Base-by-base conservation (phyloP, 192 early-diverging fungal species). In the Coemansia sp. region DNA sequence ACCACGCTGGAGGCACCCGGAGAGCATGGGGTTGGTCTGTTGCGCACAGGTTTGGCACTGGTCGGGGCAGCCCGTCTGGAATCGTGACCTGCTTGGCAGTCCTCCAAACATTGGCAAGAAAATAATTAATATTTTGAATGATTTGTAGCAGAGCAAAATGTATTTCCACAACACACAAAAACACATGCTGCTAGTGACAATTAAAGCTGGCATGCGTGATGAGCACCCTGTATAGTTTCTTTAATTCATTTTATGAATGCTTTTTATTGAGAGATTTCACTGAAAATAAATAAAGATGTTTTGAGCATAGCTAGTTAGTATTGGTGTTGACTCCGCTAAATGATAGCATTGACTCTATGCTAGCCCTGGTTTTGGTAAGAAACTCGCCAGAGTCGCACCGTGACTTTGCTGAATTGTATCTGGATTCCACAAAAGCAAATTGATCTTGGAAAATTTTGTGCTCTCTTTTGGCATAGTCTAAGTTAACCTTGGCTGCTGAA, bases 201-300 rank as follows among this genome's bases (percentile, higher is more conserved):
- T n/a, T n/a, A 83, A 86, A 63, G 94, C 92, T 58, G 92, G 93
- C 56, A 96, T 95, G 29, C 89, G 91, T 62, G 97, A 95, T 41
- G 83, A 85, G 51, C 86, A 92, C 25, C 96, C 95, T 0, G 64
- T 67, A 2, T 74, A 82, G 58, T 82, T 82, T 23, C 52, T 82
- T 23, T 82, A 63, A 60, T 9, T 5, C 23, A 55, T 55, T 25
- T 24, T 11, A 24, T 7, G 25, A 24, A 23, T n/a, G 38, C 9
- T 39, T 39, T 37, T 35, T 39, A 6, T 39, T 39, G n/a, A 57
- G 4, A n/a, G 8, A 19, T 57, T 27, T 29, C 32, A 6, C 6
- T 29, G 10, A 27, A 55, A n/a, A n/a, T n/a, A n/a, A n/a, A n/a
- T n/a, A 55, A 32, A 15, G 6, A 35, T 48, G 47, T 3, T 48